These are phyloP conservation scores for Diaporthe eres DNA, from an alignment of 2,329 filamentous ascomycete species.

Conservation along the genomic window DNA sequence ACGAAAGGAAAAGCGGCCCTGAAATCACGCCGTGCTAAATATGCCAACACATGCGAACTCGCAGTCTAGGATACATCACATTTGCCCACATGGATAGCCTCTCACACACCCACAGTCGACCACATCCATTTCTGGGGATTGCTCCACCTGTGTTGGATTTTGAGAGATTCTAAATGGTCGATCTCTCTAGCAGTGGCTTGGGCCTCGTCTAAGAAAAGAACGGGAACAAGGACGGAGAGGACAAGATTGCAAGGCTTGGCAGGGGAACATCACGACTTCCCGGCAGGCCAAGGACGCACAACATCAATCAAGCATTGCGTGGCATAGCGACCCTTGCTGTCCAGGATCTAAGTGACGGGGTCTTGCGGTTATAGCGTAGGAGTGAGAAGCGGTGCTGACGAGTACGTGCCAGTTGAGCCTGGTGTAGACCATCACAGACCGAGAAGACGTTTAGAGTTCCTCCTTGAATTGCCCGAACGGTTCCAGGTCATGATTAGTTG, in stretches of 20 bases:
- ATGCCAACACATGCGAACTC: no score
- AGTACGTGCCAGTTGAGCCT: background rate
- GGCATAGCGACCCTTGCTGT: background rate
- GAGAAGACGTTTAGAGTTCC: background rate
- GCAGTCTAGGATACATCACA: background rate
- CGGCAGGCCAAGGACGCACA: background rate
- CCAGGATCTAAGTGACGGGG: background rate
- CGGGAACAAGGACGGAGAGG: background rate
- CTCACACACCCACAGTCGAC: background rate
- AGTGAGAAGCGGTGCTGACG: background rate
- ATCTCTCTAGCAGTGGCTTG: background rate
- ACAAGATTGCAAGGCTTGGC: conserved; percentile 9
- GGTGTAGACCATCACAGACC: background rate
- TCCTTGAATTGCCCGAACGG: background rate
- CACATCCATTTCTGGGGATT: no score
- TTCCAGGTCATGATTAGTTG: background rate
- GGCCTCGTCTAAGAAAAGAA: background rate
- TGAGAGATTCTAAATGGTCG: background rate
- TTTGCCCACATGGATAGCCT: background rate
- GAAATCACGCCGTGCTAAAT: background rate
- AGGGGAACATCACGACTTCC: background rate
- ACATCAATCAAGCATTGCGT: conserved; percentile 1
- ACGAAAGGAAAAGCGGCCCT: background rate
- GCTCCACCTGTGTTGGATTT: background rate
- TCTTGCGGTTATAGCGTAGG: background rate